Evolutionary conservation across 1,284 basidiomycete genomes (phyloP), one percentile per base, ranked within the genome.

Genomic region (Rhodofomes roseus): DNA sequence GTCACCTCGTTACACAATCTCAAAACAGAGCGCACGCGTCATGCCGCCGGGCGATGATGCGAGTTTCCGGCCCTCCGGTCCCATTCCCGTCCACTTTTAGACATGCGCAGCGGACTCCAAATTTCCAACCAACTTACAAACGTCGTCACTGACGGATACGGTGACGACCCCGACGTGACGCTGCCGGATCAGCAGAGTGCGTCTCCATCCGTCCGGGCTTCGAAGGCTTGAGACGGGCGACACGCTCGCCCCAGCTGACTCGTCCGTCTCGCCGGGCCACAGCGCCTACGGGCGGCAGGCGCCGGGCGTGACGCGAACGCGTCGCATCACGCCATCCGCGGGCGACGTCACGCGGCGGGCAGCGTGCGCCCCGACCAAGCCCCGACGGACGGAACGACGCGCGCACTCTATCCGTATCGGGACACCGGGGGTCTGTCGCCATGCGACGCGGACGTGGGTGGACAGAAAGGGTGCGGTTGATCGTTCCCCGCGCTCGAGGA

Each of bases 281-380:
- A 34, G 31, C 31, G 31, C 31, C 11, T 34, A 11, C 22, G 20
- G n/a, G 44, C 25, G 46, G 12, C 25, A 29, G 25, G 46, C 46
- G 46, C 46, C 16, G 2, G 7, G 25, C 29, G 46, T 48, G 46
- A 48, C 46, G 46, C 27, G 41, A 4, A 18, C 46, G 46, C 44
- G 12, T 27, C 16, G 46, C 50, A 31, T 52, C 31, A 52, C 50
- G 50, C 31, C 31, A 52, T 52, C 29, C 50, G 50, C n/a, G 43
- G 43, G 36, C 36, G 50, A 52, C 46, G 46, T 48, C 46, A 48
- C 46, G 50, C 50, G 50, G 50, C 50, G 50, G 50, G 50, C 16
- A 25, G 34, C 50, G 29, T 25, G 44, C 22, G 25, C 27, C 8
- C 8, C 18, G 41, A 6, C 43, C 37, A n/a, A 12, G 25, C 1